A percentile compares a stretch with the other conserved stretches of the same genome.
These are phyloP conservation scores for Ajuga chamaepitys DNA, from an alignment of 257 asterid species.

Conservation along the genomic window DNA sequence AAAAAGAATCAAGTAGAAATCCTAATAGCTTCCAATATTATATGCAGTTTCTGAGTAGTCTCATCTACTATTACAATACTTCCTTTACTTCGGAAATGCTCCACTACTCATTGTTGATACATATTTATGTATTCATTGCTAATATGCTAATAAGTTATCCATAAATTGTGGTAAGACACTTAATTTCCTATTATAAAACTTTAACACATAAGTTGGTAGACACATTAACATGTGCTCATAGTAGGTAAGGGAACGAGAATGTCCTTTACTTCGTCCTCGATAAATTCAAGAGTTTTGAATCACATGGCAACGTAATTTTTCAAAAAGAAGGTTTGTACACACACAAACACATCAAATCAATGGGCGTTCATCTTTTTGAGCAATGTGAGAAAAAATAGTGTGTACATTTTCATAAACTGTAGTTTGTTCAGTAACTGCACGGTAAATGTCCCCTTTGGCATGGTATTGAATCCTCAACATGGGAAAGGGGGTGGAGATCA, in stretches of 20 bases:
- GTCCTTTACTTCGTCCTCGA: too few species aligned
- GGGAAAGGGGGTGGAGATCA: neutral
- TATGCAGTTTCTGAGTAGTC: neutral
- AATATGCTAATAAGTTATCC: too few species aligned
- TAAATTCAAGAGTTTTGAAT: neutral
- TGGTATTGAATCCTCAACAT: neutral
- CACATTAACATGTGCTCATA: too few species aligned
- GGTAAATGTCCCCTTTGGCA: neutral
- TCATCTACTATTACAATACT: too few species aligned
- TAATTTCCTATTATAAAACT: too few species aligned
- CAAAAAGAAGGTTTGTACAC: neutral
- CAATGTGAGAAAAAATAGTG: neutral
- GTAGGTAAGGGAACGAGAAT: too few species aligned
- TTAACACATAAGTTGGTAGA: too few species aligned
- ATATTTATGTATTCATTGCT: too few species aligned
- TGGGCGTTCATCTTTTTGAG: neutral
- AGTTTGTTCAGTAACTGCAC: neutral
- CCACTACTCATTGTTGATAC: too few species aligned
- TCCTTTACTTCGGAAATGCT: too few species aligned
- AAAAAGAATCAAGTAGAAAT: neutral
- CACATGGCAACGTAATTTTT: too few species aligned
- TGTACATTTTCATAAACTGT: neutral
- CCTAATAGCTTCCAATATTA: constrained; percentile 1
- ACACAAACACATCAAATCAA: neutral
- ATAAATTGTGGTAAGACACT: too few species aligned